phyloP scores from a whole-genome alignment of 164 flowering plant genomes.

The Berberis thunbergii region DNA sequence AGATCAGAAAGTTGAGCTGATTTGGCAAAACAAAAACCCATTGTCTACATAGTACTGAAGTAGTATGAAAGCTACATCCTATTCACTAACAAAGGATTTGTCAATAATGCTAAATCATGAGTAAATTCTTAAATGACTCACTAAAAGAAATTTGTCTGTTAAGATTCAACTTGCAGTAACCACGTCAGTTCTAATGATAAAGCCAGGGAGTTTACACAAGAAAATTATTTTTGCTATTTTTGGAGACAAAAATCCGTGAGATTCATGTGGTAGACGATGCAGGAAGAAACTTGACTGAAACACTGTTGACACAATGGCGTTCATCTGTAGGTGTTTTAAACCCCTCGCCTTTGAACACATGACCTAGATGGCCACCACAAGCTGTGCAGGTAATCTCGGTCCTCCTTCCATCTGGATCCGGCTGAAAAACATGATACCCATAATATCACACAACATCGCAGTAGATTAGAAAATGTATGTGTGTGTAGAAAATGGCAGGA shows the following conservation, averaged over 20 bases:
- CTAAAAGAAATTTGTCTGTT: no score
- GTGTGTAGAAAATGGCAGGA: not conserved
- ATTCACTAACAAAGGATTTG: no score
- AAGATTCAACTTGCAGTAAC: no score
- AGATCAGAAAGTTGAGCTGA: no score
- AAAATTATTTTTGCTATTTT: not conserved
- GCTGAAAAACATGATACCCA: conserved; percentile 26
- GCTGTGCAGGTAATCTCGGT: conserved; percentile 73
- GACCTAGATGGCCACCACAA: conserved; percentile 80
- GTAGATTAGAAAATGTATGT: no score
- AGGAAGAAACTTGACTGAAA: conserved; percentile 59
- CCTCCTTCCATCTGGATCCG: conserved; percentile 72
- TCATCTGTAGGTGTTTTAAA: conserved; percentile 59
- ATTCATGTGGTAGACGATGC: conserved; percentile 9
- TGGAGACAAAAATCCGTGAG: not conserved
- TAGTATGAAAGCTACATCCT: no score
- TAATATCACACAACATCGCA: not conserved
- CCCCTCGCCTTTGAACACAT: conserved; percentile 79
- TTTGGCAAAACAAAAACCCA: no score
- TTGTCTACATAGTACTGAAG: no score
- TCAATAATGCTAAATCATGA: no score
- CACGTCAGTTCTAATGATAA: not conserved
- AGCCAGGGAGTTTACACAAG: not conserved
- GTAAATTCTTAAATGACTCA: no score
- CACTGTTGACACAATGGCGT: conserved; percentile 81